Evolutionary conservation across 2,329 filamentous ascomycete genomes (phyloP).

Genomic region (Talaromyces sp.): DNA sequence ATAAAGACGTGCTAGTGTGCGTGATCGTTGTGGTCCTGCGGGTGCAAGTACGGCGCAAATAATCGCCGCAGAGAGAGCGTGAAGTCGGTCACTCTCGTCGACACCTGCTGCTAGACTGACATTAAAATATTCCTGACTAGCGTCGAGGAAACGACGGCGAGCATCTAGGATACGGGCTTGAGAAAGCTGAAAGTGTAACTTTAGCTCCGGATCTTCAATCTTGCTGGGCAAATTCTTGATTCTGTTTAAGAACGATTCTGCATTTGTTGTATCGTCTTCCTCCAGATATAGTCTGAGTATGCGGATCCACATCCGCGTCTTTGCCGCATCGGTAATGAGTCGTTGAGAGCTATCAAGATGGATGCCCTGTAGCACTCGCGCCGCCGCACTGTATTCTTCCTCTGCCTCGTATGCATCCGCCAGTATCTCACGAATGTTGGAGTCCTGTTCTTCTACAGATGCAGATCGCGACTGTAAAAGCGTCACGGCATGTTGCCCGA

Average conservation of each 20-base stretch:
- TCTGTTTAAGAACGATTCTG: conserved; percentile 86
- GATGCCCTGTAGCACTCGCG: conserved; percentile 74
- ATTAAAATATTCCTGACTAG: conserved; percentile 81
- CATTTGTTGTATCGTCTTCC: conserved; percentile 81
- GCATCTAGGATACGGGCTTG: conserved; percentile 92
- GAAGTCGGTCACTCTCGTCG: conserved; percentile 80
- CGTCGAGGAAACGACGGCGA: conserved; percentile 82
- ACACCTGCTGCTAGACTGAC: conserved; percentile 74
- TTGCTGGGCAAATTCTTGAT: conserved; percentile 85
- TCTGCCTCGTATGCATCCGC: conserved; percentile 78
- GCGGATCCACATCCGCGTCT: conserved; percentile 82
- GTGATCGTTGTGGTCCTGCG: conserved; percentile 78
- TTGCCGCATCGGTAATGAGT: conserved; percentile 74
- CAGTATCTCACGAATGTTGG: conserved; percentile 71
- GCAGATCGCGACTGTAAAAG: conserved; percentile 63
- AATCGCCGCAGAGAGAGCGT: conserved; percentile 80
- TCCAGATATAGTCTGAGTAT: conserved; percentile 94
- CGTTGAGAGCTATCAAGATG: conserved; percentile 86
- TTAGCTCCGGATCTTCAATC: conserved; percentile 68
- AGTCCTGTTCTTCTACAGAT: conserved; percentile 81
- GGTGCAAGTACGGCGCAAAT: conserved; percentile 90
- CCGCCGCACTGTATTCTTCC: conserved; percentile 76
- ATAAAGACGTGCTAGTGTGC: conserved; percentile 77
- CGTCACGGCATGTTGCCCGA: conserved; percentile 69
- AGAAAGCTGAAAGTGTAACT: conserved; percentile 81